Conservation (phyloP, 768 basidiomycete species). For the Mycena filopes region DNA sequence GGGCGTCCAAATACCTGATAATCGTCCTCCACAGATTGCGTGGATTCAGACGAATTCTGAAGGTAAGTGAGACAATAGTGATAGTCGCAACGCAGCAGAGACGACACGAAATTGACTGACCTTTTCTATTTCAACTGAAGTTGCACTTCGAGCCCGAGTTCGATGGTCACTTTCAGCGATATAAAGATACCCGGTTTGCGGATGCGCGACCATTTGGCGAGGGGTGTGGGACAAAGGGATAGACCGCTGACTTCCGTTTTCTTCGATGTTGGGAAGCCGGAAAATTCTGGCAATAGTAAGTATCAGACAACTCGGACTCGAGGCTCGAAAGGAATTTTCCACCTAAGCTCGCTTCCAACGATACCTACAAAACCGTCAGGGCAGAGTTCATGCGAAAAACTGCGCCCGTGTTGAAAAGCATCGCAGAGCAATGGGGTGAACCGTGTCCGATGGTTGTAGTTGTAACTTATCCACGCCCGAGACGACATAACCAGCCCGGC, state of each 20-base stretch:
- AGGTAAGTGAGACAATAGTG: neutral
- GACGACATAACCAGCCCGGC: constrained; percentile 5
- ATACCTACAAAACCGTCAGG: neutral
- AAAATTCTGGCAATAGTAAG: constrained; percentile 73
- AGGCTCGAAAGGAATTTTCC: too few relatives aligned
- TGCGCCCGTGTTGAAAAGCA: neutral
- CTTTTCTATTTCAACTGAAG: constrained; percentile 65
- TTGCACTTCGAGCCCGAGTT: constrained; percentile 80
- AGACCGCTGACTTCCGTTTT: constrained; percentile 92
- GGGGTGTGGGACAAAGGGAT: constrained; percentile 93
- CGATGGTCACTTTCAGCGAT: constrained; percentile 92
- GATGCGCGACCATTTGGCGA: constrained; percentile 90
- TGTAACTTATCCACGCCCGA: neutral
- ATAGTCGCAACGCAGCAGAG: too few relatives aligned
- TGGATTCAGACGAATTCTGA: neutral
- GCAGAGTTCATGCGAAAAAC: neutral
- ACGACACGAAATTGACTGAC: too few relatives aligned
- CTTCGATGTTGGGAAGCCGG: constrained; percentile 93
- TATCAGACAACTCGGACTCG: too few relatives aligned
- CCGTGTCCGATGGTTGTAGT: neutral
- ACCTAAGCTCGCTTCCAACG: neutral
- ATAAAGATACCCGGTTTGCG: constrained; percentile 84
- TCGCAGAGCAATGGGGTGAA: neutral
- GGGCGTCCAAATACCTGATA: constrained; percentile 84
- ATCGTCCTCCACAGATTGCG: constrained; percentile 44